A percentile compares a stretch with the other conserved stretches of the same genome.
These are phyloP conservation scores for Saxispiralis lemnorum DNA, from an alignment of 495 filamentous ascomycete species.

Conservation along the genomic window DNA sequence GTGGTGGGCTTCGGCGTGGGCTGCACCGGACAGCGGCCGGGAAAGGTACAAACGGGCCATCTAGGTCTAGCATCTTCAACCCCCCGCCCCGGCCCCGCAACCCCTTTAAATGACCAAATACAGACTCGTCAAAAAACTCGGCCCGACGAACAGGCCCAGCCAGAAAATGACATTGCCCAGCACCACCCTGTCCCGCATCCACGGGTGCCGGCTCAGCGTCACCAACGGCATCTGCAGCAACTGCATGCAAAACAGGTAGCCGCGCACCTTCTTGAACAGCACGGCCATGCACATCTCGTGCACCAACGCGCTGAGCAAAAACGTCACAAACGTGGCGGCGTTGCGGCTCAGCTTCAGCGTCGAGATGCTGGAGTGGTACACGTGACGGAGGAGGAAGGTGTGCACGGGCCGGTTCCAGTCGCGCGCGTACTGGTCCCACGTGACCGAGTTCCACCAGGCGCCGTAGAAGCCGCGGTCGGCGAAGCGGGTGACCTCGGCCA, in stretches of 20 bases:
- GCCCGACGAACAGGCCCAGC: conserved; percentile 53
- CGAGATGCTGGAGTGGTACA: conserved; percentile 57
- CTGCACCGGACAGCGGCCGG: conserved; percentile 37
- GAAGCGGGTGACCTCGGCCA: conserved; percentile 55
- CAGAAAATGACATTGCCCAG: conserved; percentile 61
- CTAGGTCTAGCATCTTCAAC: too few relatives aligned
- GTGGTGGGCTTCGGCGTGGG: conserved; percentile 29
- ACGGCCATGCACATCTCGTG: conserved; percentile 65
- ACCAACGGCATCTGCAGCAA: conserved; percentile 56
- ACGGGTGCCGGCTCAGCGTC: conserved; percentile 40
- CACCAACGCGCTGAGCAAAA: conserved; percentile 48
- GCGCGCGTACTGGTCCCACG: conserved; percentile 51
- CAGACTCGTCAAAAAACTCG: conserved; percentile 51
- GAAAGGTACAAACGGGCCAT: too few relatives aligned
- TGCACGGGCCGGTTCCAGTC: conserved; percentile 63
- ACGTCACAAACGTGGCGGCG: conserved; percentile 57
- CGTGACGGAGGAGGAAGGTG: conserved; percentile 53
- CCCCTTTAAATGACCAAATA: conserved; percentile 44
- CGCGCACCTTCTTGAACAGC: conserved; percentile 58
- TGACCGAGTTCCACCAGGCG: conserved; percentile 42
- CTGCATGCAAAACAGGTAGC: conserved; percentile 52
- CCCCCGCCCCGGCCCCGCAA: too few relatives aligned
- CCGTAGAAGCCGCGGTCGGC: conserved; percentile 66
- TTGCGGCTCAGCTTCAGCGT: conserved; percentile 47
- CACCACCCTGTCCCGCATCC: conserved; percentile 38